These are phyloP conservation scores for Lentinula guzmanii DNA, from an alignment of 768 basidiomycete species.

Conservation along the genomic window DNA sequence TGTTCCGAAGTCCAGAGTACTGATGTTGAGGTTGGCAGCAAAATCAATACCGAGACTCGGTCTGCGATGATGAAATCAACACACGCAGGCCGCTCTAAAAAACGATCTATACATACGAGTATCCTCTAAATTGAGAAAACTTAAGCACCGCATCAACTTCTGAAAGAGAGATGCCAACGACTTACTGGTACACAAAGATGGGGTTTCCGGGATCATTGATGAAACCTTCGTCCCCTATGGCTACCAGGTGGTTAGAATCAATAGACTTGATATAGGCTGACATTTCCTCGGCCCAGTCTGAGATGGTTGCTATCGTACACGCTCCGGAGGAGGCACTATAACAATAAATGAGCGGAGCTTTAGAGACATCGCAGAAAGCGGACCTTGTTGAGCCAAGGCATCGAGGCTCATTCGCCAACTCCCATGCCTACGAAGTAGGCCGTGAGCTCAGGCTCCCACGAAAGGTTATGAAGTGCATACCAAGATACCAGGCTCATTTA, in stretches of 20 bases:
- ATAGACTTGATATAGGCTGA: constrained; percentile 61
- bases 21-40: constrained; percentile 47
- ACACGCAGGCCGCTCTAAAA: not conserved
- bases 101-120: not conserved
- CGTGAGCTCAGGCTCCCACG: not conserved
- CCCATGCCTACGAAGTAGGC: constrained; percentile 14
- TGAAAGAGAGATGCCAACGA: not conserved
- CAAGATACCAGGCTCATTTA: constrained; percentile 52
- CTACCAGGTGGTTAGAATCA: constrained; percentile 57
- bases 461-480: constrained; percentile 28
- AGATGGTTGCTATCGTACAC: constrained; percentile 48
- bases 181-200: constrained; percentile 53
- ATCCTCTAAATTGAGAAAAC: not conserved
- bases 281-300: constrained; percentile 46
- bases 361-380: not conserved
- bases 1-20: constrained; percentile 60
- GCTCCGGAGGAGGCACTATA: constrained; percentile 26
- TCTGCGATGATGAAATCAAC: not conserved
- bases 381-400: constrained; percentile 39
- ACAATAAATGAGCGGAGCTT: not conserved
- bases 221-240: constrained; percentile 58
- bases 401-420: constrained; percentile 38
- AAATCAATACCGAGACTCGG: constrained; percentile 49
- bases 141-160: not conserved
- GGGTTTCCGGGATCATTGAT: constrained; percentile 45